Evolutionary conservation across 2,329 filamentous ascomycete species (phyloP).

Genomic region (Ophiostoma ips): DNA sequence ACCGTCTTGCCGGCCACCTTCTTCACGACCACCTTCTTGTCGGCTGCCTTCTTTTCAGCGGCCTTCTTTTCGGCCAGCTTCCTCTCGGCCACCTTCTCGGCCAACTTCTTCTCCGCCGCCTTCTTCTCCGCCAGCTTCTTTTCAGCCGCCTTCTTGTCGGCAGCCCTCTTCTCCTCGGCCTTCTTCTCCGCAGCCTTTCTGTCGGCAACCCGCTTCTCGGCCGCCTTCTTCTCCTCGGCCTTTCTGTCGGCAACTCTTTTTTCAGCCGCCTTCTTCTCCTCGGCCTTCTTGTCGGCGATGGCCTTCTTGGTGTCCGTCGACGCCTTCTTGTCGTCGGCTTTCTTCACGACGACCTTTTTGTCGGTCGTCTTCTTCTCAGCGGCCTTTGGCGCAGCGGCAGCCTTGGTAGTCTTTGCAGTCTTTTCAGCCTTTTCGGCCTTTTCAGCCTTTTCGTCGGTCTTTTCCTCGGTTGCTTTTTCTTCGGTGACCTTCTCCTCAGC

Average conservation of each 20-base stretch:
- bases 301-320: not conserved
- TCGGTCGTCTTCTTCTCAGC: conserved; percentile 3
- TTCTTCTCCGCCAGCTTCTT: not conserved
- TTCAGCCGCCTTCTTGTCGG: not conserved
- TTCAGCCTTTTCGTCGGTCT: not conserved
- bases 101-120: not conserved
- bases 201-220: not conserved
- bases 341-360: not conserved
- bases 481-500: not conserved
- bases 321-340: not conserved
- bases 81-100: not conserved
- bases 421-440: not conserved
- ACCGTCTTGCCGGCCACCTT: not conserved
- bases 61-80: not conserved
- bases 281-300: not conserved
- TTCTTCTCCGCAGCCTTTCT: not conserved
- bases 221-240: not conserved
- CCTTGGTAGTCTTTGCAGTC: too few species aligned
- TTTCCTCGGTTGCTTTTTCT: not conserved
- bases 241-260: not conserved
- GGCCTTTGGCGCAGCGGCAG: not conserved
- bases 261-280: not conserved
- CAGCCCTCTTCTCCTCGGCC: conserved; percentile 2
- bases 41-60: not conserved
- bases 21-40: not conserved